Conservation (phyloP, 2,329 filamentous ascomycete genomes). For the Aspergillus caelatus region DNA sequence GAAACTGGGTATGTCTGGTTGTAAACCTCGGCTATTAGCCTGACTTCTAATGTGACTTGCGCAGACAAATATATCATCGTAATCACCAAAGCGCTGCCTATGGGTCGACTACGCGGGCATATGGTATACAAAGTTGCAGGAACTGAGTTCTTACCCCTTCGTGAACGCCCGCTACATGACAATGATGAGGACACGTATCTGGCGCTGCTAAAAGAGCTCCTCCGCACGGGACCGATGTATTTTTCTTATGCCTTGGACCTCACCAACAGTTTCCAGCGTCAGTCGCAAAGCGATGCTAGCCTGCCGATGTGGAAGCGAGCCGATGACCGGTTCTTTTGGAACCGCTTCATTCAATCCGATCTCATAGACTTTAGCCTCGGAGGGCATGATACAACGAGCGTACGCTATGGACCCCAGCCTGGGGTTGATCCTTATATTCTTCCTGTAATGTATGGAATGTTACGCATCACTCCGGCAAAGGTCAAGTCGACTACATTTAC, state of each 20-base stretch:
- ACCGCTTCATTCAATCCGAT: slow-evolving; percentile 87
- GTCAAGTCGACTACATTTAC: slow-evolving; percentile 85
- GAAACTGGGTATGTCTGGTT: slow-evolving; percentile 70
- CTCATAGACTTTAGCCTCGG: slow-evolving; percentile 83
- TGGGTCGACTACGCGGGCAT: slow-evolving; percentile 90
- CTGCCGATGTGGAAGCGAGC: slow-evolving; percentile 85
- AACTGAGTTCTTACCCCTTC: slow-evolving; percentile 91
- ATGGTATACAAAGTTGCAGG: slow-evolving; percentile 92
- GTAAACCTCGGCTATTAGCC: background rate
- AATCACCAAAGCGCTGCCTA: slow-evolving; percentile 89
- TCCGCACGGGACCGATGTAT: slow-evolving; percentile 89
- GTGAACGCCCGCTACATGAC: slow-evolving; percentile 88
- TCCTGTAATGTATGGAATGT: slow-evolving; percentile 93
- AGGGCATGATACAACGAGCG: slow-evolving; percentile 49
- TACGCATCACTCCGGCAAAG: slow-evolving; percentile 83
- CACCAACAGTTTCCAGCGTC: slow-evolving; percentile 95
- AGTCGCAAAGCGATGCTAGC: slow-evolving; percentile 72
- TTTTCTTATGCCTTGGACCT: slow-evolving; percentile 97
- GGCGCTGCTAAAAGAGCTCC: slow-evolving; percentile 74
- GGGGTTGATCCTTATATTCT: slow-evolving; percentile 89
- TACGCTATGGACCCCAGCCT: slow-evolving; percentile 62
- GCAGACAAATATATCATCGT: slow-evolving; percentile 93
- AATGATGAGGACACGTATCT: slow-evolving; percentile 94
- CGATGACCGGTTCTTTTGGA: slow-evolving; percentile 99
- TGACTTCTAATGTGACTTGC: slow-evolving; percentile 19